Conservation (phyloP, 1,284 basidiomycete species). For the Schizophyllum amplum region DNA sequence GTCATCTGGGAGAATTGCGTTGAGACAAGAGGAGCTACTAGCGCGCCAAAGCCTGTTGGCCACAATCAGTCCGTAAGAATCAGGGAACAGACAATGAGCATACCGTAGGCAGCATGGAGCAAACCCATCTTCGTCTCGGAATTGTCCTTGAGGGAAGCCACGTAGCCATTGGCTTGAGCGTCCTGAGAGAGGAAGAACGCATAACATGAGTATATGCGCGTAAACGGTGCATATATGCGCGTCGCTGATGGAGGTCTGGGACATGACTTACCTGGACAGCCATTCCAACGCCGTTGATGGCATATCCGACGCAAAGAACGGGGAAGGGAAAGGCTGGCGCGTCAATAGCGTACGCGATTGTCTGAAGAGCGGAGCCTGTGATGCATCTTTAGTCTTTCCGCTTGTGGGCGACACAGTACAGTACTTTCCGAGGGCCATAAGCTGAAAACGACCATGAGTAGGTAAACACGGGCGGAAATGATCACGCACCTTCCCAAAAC, state of each 20-base stretch:
- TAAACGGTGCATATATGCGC: not conserved
- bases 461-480: not conserved
- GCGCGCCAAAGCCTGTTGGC: constrained; percentile 57
- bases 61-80: no score
- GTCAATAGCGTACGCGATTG: constrained; percentile 12
- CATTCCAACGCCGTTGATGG: constrained; percentile 10
- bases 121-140: constrained; percentile 42
- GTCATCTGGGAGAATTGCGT: constrained; percentile 50
- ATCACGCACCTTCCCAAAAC: constrained; percentile 39
- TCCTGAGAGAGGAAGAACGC: constrained; percentile 18
- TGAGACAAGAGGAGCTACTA: constrained; percentile 50
- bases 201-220: no score
- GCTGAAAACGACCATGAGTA: not conserved
- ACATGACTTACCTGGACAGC: constrained; percentile 8
- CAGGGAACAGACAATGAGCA: constrained; percentile 24
- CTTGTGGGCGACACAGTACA: not conserved
- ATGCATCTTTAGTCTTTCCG: not conserved
- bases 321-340: constrained; percentile 12
- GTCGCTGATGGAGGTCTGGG: no score
- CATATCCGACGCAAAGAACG: constrained; percentile 7
- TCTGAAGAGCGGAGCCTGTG: constrained; percentile 20
- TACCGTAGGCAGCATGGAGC: constrained; percentile 32
- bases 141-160: constrained; percentile 36
- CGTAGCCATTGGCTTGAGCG: constrained; percentile 51
- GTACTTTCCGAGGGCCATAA: constrained; percentile 4